These are phyloP conservation scores for Cytidiella melzeri DNA, from an alignment of 768 basidiomycete genomes.

Conservation along the genomic window DNA sequence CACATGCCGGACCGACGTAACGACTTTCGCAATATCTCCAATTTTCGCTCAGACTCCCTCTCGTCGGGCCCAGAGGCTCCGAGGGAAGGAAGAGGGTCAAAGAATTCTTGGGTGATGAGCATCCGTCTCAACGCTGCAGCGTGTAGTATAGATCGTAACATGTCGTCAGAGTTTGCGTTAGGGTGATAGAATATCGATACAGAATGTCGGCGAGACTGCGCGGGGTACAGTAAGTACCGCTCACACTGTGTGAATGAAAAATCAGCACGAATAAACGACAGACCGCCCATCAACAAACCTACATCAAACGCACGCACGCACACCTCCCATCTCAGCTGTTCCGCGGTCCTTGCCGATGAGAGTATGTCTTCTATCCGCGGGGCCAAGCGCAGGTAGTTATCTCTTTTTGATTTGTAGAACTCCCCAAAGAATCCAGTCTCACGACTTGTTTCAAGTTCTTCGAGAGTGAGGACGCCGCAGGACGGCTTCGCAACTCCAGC, in stretches of 20 bases:
- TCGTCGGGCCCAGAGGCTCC: constrained; percentile 1
- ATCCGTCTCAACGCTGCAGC: constrained; percentile 14
- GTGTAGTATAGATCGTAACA: constrained; percentile 21
- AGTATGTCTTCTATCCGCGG: constrained; percentile 20
- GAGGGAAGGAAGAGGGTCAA: not conserved
- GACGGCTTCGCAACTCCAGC: not conserved
- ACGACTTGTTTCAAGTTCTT: constrained; percentile 11
- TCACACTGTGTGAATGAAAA: constrained; percentile 11
- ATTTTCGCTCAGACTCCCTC: not conserved
- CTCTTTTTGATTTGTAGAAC: constrained; percentile 19
- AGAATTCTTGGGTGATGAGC: constrained; percentile 1
- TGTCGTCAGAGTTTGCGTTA: constrained; percentile 20
- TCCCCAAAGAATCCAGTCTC: constrained; percentile 22
- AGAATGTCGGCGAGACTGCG: constrained; percentile 1
- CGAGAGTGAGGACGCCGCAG: constrained; percentile 10
- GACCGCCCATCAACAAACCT: constrained; percentile 5
- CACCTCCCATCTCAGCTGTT: constrained; percentile 16
- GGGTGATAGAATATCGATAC: constrained; percentile 20
- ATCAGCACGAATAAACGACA: not conserved
- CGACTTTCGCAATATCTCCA: constrained; percentile 1
- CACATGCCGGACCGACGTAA: constrained; percentile 12
- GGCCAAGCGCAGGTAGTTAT: constrained; percentile 16
- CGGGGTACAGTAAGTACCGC: constrained; percentile 21
- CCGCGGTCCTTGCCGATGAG: constrained; percentile 6
- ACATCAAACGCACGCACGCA: constrained; percentile 20